Base-by-base conservation (phyloP, 2,329 filamentous ascomycete genomes). In the Alternaria longipes region DNA sequence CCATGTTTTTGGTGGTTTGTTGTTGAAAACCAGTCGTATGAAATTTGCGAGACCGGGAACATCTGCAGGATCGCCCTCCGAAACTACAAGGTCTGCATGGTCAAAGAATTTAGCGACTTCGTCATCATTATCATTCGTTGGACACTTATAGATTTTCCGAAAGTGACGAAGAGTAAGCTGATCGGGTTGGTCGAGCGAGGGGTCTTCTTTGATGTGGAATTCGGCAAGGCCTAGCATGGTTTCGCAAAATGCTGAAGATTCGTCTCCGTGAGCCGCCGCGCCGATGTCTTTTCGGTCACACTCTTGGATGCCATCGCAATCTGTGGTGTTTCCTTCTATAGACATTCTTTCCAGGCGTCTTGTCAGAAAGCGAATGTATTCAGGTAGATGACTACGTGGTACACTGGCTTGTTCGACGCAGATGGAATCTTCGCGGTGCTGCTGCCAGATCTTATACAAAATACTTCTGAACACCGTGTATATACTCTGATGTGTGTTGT, bases 81-180 rank as follows among this genome's bases (percentile, higher is more conserved):
- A 34, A 11, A 16, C 14, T 3, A 2, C 36, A 1, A 49, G 30
- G 2, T 22, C 8, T 14, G 7, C 16, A 24, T 22, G 46, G 16
- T 49, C 28, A 14, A 49, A 4, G 3, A 49, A 34, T 16, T 14
- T 49, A 12, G 46, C 16, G 6, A 34, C 20, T 0, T 34, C 5
- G 12, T 16, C 12, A 2, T 9, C 14, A 4, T 49, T 4, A 11
- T 34, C 34, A 0, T 49, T n/a, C 12, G 22, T 14, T 22, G 30
- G 30, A 9, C 36, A 2, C 12, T 24, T 14, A 16, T 49, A 49
- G 12, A 49, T 5, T 2, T 32, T 32, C 11, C 30, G 30, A 16
- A 49, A 49, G 30, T 49, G 22, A 36, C 46, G 46, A 1, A 49
- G 11, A 22, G 46, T 49, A 24, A 49, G 46, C 8, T 49, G 46